phyloP scores from a whole-genome alignment of 768 basidiomycete species.

The Pisolithus microcarpus region DNA sequence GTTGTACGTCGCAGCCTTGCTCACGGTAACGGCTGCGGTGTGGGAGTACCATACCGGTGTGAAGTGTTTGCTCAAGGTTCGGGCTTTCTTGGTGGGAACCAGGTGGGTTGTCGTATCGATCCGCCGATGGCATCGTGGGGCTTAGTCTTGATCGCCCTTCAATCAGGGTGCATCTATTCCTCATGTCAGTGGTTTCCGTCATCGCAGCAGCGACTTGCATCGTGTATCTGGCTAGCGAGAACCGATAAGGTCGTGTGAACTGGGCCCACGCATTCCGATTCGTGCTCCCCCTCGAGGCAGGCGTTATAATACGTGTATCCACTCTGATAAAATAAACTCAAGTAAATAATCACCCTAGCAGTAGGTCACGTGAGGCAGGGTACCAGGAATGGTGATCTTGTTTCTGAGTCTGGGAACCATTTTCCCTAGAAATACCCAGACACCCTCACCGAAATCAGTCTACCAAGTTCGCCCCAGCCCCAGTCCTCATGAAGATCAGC shows the following conservation, averaged over 20 bases:
- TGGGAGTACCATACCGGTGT: constrained; percentile 64
- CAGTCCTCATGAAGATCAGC: constrained; percentile 76
- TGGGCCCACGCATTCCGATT: background rate
- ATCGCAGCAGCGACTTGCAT: constrained; percentile 48
- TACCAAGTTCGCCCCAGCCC: constrained; percentile 15
- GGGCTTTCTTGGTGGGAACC: constrained; percentile 52
- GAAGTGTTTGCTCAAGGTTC: constrained; percentile 47
- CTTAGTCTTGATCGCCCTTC: no score
- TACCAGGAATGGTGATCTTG: no score
- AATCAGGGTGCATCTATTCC: constrained; percentile 42
- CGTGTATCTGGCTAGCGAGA: constrained; percentile 35
- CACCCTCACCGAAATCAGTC: background rate
- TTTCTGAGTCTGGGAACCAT: background rate
- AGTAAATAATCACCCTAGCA: background rate
- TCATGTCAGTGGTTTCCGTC: constrained; percentile 43
- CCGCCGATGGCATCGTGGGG: no score
- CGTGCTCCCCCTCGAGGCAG: no score
- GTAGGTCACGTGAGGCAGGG: constrained; percentile 16
- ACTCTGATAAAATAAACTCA: no score
- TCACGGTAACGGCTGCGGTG: constrained; percentile 46
- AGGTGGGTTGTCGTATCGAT: constrained; percentile 33
- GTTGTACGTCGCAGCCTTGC: constrained; percentile 46
- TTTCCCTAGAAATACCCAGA: constrained; percentile 19
- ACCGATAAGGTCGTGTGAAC: constrained; percentile 3
- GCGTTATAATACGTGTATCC: no score